Conservation (phyloP, 805 yeast genomes). For the Komagataella kurtzmanii region DNA sequence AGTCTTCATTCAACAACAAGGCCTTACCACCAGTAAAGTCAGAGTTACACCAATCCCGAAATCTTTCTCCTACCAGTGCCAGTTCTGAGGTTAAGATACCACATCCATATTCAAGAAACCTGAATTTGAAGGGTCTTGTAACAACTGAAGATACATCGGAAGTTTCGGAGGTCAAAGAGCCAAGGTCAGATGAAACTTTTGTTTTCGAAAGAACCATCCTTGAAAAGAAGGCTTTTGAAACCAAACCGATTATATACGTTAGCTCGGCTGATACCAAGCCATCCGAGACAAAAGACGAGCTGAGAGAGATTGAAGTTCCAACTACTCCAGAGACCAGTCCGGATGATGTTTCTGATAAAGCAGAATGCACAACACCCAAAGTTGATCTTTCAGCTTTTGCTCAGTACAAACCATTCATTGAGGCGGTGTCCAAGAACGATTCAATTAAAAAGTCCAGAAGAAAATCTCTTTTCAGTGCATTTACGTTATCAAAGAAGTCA, state of each 20-base stretch:
- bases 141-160: neutral
- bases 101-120: neutral
- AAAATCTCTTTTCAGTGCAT: slow-evolving; percentile 14
- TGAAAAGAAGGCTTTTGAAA: neutral
- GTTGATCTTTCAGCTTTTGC: neutral
- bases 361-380: neutral
- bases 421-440: neutral
- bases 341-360: neutral
- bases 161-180: neutral
- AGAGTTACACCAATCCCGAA: neutral
- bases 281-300: neutral
- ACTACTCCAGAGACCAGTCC: neutral
- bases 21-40: neutral
- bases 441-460: slow-evolving; percentile 6
- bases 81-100: neutral
- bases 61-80: neutral
- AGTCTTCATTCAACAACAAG: neutral
- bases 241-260: neutral
- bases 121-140: neutral
- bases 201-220: neutral
- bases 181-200: neutral
- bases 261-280: neutral
- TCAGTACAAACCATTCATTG: neutral
- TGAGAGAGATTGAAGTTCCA: neutral
- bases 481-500: slow-evolving; percentile 6